A percentile compares a stretch with the other conserved stretches of the same genome.
These are phyloP conservation scores for Euphorbia corollata DNA, from an alignment of 441 rosid species.

Conservation along the genomic window DNA sequence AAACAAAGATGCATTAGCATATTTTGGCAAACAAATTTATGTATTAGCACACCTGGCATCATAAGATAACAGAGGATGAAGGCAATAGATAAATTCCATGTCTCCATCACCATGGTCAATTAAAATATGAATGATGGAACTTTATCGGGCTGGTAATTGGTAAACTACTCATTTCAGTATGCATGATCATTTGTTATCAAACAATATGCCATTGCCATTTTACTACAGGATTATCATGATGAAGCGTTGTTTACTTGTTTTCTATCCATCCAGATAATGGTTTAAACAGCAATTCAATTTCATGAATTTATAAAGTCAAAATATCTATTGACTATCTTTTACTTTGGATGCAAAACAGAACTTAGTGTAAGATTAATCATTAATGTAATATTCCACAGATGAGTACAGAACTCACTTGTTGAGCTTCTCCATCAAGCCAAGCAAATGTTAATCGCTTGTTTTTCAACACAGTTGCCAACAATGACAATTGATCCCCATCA, in stretches of 20 bases:
- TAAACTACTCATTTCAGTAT: background rate
- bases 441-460: constrained; percentile 66
- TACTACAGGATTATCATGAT: background rate
- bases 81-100: background rate
- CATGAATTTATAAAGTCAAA: background rate
- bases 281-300: background rate
- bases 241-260: background rate
- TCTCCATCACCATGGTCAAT: constrained; percentile 7
- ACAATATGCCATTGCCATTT: background rate
- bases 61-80: background rate
- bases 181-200: background rate
- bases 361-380: constrained; percentile 5
- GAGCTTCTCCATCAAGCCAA: constrained; percentile 96
- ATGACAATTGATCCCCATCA: constrained; percentile 38
- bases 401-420: constrained; percentile 46
- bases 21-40: background rate
- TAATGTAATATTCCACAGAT: background rate
- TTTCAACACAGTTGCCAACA: constrained; percentile 46
- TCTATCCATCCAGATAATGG: background rate
- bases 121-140: background rate
- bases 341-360: background rate
- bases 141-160: background rate
- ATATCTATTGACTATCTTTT: constrained; percentile 1
- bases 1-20: background rate
- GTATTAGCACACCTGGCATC: constrained; percentile 4